Evolutionary conservation across 2,329 filamentous ascomycete genomes (phyloP), one percentile per base, ranked within the genome.

Genomic region (Laburnicola sp.): DNA sequence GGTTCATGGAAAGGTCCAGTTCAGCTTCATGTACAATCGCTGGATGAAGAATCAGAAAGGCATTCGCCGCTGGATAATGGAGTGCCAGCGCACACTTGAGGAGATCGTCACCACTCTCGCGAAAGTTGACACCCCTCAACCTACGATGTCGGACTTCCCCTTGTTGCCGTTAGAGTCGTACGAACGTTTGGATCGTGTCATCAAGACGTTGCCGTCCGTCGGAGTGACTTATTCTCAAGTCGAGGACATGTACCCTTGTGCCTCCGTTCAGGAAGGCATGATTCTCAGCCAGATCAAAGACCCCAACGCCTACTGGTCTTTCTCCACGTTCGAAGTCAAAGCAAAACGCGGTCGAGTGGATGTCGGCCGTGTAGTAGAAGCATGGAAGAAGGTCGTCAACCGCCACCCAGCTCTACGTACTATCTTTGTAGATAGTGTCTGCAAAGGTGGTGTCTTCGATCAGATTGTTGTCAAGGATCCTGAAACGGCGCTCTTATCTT

Each of bases 1-100:
- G 10, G 42, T 50, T 0, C 44, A 58, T 11, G 66, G 60, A 3
- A 50, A 64, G 31, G 56, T 71, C 3, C 57, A 68, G 6, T 57
- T 72, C 43, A 59, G 37, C 47, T 69, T 70, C 54, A 67, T 68
- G 59, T 72, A 69, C 52, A 72, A 72, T 38, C 61, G 61, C 8
- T 38, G 52, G 49, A 68, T 69, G 55, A 68, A 68, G 50, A 64
- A 69, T 30, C 66, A 63, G 32, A 66, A 69, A 34, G 62, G 63
- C 3, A 70, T 72, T 38, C 60, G 65, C 11, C 50, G 64, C 34
- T 72, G 69, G 69, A 67, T 71, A 27, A 50, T 57, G 2, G 68
- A 70, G 50, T 70, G 68, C 39, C 59, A 69, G 44, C 58, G 61
- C 5, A 69, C 68, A 10, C 47, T 71, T 5, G 57, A 65, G 40